Evolutionary conservation across 352 stramenopile genomes (phyloP).

Genomic region (Thraustotheca clavata): DNA sequence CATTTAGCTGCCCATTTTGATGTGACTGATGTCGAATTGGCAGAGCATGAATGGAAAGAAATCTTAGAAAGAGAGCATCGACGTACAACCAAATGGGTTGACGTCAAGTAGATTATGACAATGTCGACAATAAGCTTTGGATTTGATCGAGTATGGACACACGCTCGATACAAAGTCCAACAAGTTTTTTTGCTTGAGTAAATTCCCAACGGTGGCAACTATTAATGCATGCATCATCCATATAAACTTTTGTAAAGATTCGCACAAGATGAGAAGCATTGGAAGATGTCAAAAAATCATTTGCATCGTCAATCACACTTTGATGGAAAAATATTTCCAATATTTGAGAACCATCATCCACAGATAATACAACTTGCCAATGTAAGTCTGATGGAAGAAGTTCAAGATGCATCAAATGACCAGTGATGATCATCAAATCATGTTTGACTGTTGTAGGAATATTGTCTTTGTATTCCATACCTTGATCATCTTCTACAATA

Average conservation of each 20-base stretch:
- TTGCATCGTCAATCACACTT: background rate
- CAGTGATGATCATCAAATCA: background rate
- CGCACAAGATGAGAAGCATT: background rate
- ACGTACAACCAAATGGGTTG: slow-evolving; percentile 36
- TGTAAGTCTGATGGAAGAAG: background rate
- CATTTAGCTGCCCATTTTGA: slow-evolving; percentile 54
- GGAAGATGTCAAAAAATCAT: background rate
- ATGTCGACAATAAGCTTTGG: background rate
- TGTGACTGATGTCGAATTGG: slow-evolving; percentile 39
- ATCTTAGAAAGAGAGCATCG: slow-evolving; percentile 54
- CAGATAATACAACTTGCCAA: background rate
- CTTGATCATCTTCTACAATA: background rate
- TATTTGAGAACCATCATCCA: slow-evolving; percentile 3
- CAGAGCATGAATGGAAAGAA: slow-evolving; percentile 30
- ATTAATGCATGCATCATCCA: slow-evolving; percentile 5
- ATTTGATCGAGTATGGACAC: background rate
- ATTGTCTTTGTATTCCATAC: background rate
- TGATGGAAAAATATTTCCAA: background rate
- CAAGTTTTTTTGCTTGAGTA: background rate
- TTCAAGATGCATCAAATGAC: slow-evolving; percentile 10
- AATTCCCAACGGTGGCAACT: slow-evolving; percentile 18
- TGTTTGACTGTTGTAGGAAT: background rate
- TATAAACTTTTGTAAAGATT: background rate
- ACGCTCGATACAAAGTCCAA: background rate
- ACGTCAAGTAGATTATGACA: slow-evolving; percentile 3